Evolutionary conservation across 1,284 basidiomycete genomes (phyloP).

Genomic region (Cryptococcus deneoformans): DNA sequence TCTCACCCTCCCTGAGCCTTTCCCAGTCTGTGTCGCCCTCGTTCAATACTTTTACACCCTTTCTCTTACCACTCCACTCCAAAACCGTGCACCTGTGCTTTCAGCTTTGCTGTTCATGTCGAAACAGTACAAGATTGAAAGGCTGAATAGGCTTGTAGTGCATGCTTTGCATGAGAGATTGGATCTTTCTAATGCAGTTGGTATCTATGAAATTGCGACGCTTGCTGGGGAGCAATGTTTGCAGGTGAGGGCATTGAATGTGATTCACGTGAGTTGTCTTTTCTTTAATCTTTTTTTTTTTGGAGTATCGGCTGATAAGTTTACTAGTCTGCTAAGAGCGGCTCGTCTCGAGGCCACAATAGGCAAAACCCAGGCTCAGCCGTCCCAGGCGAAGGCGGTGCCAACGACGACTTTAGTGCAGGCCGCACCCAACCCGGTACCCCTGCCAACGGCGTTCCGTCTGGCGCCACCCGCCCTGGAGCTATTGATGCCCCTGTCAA

Average conservation of each 20-base stretch:
- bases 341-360: conserved; percentile 11
- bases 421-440: neutral
- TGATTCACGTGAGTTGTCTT: conserved; percentile 62
- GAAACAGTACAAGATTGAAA: conserved; percentile 73
- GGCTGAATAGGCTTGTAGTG: conserved; percentile 73
- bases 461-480: conserved; percentile 4
- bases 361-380: conserved; percentile 22
- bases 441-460: neutral
- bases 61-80: conserved; percentile 79
- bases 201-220: conserved; percentile 90
- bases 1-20: conserved; percentile 81
- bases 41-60: conserved; percentile 91
- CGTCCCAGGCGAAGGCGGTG: conserved; percentile 9
- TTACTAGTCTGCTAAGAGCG: conserved; percentile 13
- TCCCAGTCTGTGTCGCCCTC: conserved; percentile 80
- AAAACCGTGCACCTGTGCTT: conserved; percentile 83
- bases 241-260: conserved; percentile 77
- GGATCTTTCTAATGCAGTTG: conserved; percentile 77
- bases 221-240: conserved; percentile 82
- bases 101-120: conserved; percentile 81
- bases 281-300: neutral
- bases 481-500: conserved; percentile 10
- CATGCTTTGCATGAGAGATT: conserved; percentile 89
- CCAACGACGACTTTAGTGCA: neutral
- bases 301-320: neutral